Base-by-base conservation (phyloP, 1,284 basidiomycete species). In the Irpex sp. region DNA sequence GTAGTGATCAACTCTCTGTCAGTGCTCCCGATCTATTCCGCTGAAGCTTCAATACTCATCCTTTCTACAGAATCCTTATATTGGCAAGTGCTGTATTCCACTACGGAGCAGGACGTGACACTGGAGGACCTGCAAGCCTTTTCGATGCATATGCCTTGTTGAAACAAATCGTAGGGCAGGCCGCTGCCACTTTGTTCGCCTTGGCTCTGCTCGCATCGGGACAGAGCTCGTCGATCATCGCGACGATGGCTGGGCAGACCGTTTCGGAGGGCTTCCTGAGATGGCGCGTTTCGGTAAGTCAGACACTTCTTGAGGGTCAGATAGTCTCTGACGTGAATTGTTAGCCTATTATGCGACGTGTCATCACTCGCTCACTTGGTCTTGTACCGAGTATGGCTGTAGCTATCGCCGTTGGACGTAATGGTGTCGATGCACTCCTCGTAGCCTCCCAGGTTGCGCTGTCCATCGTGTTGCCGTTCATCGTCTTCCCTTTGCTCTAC, bases 211-310 rank as follows among this genome's bases (percentile, higher is more conserved):
- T 97, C 8, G 87, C 89, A 45, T 82, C 94, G 0, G 96, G 96
- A 3, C 94, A 98, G 79, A 94, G 92, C 65, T 93, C 96, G 0
- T 93, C 91, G 8, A 86, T 98, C 63, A 93, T 97, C 1, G 95
- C 93, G 6, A 98, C 95, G 0, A 82, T 98, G 10, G 91, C 94
- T 0, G 96, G 96, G 0, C 90, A 98, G 75, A 88, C 95, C 52
- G 91, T 98, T 37, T 90, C 89, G 0, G 96, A 98, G 75, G 96
- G 96, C 0, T 97, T 98, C 74, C 82, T 99, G 63, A 85, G 87
- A 61, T 98, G 96, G 96, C 83, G 84, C 58, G 83, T 94, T 56
- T 90, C 92, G 60, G 91, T 93, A 69, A 73, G 84, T 73, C 14
- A 14, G 58, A 18, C 37, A 47, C 6, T 9, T 45, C 28, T 51